These are phyloP conservation scores for Terfezia boudieri DNA, from an alignment of 495 filamentous ascomycete genomes.

Conservation along the genomic window DNA sequence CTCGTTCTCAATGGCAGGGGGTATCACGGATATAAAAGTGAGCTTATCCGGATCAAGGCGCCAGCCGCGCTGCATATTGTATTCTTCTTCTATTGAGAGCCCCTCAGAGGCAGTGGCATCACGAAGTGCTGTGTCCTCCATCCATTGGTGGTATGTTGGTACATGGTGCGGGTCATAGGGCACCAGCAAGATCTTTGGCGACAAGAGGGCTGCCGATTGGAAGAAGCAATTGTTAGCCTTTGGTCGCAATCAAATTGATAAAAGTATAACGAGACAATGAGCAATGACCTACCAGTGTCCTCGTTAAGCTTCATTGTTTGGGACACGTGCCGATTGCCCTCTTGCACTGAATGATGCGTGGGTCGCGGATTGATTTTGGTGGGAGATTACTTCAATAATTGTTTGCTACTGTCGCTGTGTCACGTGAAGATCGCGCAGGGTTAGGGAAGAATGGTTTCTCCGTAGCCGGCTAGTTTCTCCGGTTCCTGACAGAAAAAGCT, in stretches of 20 bases:
- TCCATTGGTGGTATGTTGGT: slow-evolving; percentile 64
- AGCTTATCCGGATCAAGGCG: slow-evolving; percentile 50
- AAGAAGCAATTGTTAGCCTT: not conserved
- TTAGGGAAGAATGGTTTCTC: too few species aligned
- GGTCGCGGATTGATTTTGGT: too few species aligned
- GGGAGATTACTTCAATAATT: too few species aligned
- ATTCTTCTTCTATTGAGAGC: slow-evolving; percentile 54
- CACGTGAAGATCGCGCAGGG: too few species aligned
- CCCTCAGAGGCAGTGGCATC: slow-evolving; percentile 65
- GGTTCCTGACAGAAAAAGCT: too few species aligned
- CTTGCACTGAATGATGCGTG: too few species aligned
- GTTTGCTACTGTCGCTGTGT: too few species aligned
- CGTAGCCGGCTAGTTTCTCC: too few species aligned
- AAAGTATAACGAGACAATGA: not conserved
- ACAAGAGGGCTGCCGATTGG: slow-evolving; percentile 36
- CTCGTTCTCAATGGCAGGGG: slow-evolving; percentile 3
- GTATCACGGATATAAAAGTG: slow-evolving; percentile 47
- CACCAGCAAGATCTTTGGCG: slow-evolving; percentile 44
- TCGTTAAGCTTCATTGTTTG: slow-evolving; percentile 24
- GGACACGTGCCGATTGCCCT: too few species aligned
- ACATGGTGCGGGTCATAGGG: slow-evolving; percentile 72
- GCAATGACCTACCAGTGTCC: slow-evolving; percentile 20
- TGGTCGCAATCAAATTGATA: not conserved
- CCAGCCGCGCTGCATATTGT: slow-evolving; percentile 68
- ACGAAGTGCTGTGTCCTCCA: slow-evolving; percentile 73